phyloP scores from a whole-genome alignment of 2,329 filamentous ascomycete genomes.

The Exophiala xenobiotica region DNA sequence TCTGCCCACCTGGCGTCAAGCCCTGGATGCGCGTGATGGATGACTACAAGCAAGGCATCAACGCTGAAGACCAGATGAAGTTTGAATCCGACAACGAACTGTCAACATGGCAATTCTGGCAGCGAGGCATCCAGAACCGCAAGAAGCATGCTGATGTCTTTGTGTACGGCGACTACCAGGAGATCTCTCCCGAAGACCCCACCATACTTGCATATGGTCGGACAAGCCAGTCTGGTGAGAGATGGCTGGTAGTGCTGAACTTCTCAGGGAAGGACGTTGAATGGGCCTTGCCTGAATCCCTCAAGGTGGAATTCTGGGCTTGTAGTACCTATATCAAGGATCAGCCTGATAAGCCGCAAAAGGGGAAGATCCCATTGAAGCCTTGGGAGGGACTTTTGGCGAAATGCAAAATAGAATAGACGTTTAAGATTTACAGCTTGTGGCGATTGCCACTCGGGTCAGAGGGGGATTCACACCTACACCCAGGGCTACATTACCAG shows the following conservation, averaged over 20 bases:
- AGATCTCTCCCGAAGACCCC: slow-evolving; percentile 23
- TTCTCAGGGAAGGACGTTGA: slow-evolving; percentile 30
- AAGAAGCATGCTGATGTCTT: slow-evolving; percentile 30
- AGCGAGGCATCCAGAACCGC: slow-evolving; percentile 26
- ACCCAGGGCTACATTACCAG: no score
- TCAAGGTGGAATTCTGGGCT: slow-evolving; percentile 26
- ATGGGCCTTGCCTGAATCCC: slow-evolving; percentile 24
- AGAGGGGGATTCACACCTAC: neutral
- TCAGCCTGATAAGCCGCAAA: slow-evolving; percentile 20
- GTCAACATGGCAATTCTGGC: slow-evolving; percentile 32
- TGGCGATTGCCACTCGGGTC: neutral
- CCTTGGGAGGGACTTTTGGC: slow-evolving; percentile 31
- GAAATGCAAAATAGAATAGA: slow-evolving; percentile 14
- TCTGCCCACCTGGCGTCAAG: slow-evolving; percentile 26
- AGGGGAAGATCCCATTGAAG: slow-evolving; percentile 20
- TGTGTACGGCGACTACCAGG: slow-evolving; percentile 30
- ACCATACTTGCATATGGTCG: slow-evolving; percentile 26
- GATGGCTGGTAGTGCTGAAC: slow-evolving; percentile 31
- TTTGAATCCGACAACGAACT: slow-evolving; percentile 30
- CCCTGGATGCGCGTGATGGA: slow-evolving; percentile 65
- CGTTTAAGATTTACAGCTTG: neutral
- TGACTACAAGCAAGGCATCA: slow-evolving; percentile 52
- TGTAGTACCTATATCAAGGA: slow-evolving; percentile 27
- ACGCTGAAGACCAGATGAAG: slow-evolving; percentile 56
- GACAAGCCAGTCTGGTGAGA: slow-evolving; percentile 17